These are phyloP conservation scores for Apiotrichum sp. DNA, from an alignment of 1,284 basidiomycete species.

Conservation along the genomic window DNA sequence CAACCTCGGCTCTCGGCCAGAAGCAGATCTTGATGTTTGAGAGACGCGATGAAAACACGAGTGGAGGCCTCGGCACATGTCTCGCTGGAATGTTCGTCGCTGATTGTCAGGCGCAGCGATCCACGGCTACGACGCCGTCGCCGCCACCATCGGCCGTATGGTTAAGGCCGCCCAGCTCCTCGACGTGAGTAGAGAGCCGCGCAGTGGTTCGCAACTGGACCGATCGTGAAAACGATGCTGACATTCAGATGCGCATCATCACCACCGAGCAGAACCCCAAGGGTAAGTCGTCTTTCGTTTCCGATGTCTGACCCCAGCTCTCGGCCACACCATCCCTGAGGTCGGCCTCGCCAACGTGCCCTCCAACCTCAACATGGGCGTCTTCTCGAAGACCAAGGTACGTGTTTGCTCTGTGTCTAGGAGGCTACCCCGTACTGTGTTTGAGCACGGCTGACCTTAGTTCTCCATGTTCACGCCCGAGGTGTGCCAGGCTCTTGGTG, in stretches of 20 bases:
- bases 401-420: neutral
- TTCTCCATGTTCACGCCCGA: slow-evolving; percentile 79
- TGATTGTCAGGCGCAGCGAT: slow-evolving; percentile 46
- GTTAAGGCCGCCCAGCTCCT: slow-evolving; percentile 56
- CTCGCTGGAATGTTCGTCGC: neutral
- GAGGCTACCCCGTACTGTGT: too few relatives aligned
- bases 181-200: slow-evolving; percentile 2
- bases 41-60: too few relatives aligned
- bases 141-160: slow-evolving; percentile 65
- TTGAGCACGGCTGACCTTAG: slow-evolving; percentile 25
- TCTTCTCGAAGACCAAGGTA: slow-evolving; percentile 58
- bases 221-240: neutral
- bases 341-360: slow-evolving; percentile 48
- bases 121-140: slow-evolving; percentile 63
- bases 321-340: slow-evolving; percentile 64
- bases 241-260: slow-evolving; percentile 8
- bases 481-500: slow-evolving; percentile 53
- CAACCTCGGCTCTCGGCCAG: too few relatives aligned
- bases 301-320: slow-evolving; percentile 43
- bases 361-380: slow-evolving; percentile 51
- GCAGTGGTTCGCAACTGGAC: too few relatives aligned
- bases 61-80: too few relatives aligned
- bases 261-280: slow-evolving; percentile 74
- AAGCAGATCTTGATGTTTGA: too few relatives aligned
- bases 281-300: slow-evolving; percentile 49